Evolutionary conservation across 352 stramenopile genomes (phyloP), one percentile per base, ranked within the genome.

Genomic region (Salisapilia sapeloensis): DNA sequence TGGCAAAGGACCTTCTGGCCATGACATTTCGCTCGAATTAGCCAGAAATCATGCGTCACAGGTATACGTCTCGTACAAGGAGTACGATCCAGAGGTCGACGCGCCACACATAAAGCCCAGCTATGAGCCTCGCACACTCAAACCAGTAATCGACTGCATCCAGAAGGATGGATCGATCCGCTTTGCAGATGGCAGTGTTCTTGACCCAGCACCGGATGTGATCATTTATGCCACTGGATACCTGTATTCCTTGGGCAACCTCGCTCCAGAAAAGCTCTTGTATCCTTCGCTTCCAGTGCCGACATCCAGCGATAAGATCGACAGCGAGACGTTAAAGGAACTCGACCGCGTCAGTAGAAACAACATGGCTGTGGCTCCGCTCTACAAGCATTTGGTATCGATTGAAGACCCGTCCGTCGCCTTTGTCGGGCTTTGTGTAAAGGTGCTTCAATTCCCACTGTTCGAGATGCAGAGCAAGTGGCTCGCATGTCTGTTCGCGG

Each of bases 171-270:
- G 69, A 11, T 46, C 33, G 0, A 38, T 87, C 13, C 45, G 63
- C 17, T 83, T 83, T 38, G 54, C 40, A 13, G 67, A 87, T 38
- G 56, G 53, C 0, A 64, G 62, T n/a, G 45, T 34, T 7, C 51
- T 75, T 23, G 16, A 16, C 6, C 40, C 23, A 16, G 42, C 65
- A 0, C 56, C 60, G 13, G 62, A 87, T 34, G 71, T 82, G 45
- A 55, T 87, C 38, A 84, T 87, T 54, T 64, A 67, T 36, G 82
- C 65, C 46, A 84, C 67, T 2, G 71, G 71, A 8, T 87, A 87
- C 33, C 32, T 64, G 33, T 87, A 87, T 44, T 54, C 59, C 0
- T 56, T 60, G 16, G 70, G 58, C 22, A 44, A 69, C 5, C 33
- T 86, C 12, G 42, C 71, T 0, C 66, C 63, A 4, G 33, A 37